Percentiles rank a stretch among this genome's conserved stretches.
phyloP scores from a whole-genome alignment of 495 filamentous ascomycete genomes.

The Tuber indicum region DNA sequence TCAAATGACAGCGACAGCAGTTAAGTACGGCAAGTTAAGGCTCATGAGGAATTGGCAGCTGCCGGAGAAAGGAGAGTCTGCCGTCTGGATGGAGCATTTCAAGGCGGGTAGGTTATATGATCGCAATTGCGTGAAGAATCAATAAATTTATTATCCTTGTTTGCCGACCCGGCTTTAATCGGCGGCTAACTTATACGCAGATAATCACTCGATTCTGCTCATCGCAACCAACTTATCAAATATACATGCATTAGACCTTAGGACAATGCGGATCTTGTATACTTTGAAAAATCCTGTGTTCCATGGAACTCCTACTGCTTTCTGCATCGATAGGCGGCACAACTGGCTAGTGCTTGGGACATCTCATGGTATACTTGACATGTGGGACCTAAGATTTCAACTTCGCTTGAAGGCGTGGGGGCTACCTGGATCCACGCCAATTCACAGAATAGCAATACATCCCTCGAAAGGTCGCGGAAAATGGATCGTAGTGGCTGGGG shows the following conservation, averaged over 20 bases:
- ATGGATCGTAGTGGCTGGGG: constrained; percentile 80
- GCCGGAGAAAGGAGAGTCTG: constrained; percentile 59
- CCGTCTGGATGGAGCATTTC: constrained; percentile 88
- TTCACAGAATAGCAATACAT: constrained; percentile 72
- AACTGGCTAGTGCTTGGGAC: constrained; percentile 91
- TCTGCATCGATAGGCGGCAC: constrained; percentile 74
- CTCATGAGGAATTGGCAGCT: constrained; percentile 75
- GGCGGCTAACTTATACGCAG: constrained; percentile 41
- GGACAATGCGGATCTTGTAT: constrained; percentile 77
- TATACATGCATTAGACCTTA: constrained; percentile 76
- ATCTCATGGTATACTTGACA: constrained; percentile 81
- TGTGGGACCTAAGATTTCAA: constrained; percentile 95
- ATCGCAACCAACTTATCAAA: constrained; percentile 80
- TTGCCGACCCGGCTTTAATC: no score
- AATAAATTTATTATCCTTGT: no score
- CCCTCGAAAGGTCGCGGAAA: constrained; percentile 67
- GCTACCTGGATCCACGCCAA: constrained; percentile 69
- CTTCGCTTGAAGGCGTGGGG: constrained; percentile 84
- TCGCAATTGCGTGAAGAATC: not conserved
- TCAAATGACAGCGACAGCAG: constrained; percentile 51
- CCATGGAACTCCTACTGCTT: constrained; percentile 88
- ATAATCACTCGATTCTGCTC: constrained; percentile 70
- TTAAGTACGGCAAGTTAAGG: constrained; percentile 70
- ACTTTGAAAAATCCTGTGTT: constrained; percentile 81
- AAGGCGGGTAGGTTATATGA: constrained; percentile 48